phyloP scores from a whole-genome alignment of 805 yeast genomes.

The Candida nitratophila region DNA sequence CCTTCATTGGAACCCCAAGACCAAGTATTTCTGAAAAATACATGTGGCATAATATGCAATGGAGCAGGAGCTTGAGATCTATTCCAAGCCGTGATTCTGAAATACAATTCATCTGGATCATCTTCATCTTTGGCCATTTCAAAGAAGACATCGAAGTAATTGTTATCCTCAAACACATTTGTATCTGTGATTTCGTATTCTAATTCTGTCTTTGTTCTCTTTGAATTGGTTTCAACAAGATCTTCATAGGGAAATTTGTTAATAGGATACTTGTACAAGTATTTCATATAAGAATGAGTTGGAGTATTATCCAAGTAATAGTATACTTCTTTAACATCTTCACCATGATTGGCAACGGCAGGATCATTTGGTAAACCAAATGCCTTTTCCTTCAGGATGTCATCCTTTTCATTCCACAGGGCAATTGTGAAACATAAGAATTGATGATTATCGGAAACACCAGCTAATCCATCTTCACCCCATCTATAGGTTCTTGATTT shows the following conservation, averaged over 20 bases:
- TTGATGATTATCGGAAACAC: conserved; percentile 81
- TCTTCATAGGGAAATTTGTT: conserved; percentile 74
- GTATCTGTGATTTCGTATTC: conserved; percentile 87
- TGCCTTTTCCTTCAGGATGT: conserved; percentile 73
- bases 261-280: conserved; percentile 89
- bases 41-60: conserved; percentile 77
- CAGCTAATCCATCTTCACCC: conserved; percentile 96
- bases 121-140: conserved; percentile 85
- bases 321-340: conserved; percentile 83
- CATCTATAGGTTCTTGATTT: conserved; percentile 77
- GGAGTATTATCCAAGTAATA: conserved; percentile 90
- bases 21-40: conserved; percentile 87
- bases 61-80: conserved; percentile 83
- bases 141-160: conserved; percentile 80
- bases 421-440: conserved; percentile 71
- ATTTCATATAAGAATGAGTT: conserved; percentile 87
- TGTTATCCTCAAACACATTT: conserved; percentile 58
- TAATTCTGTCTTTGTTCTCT: conserved; percentile 56
- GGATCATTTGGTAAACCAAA: conserved; percentile 82
- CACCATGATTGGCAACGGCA: conserved; percentile 88
- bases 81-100: conserved; percentile 83
- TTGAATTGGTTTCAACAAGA: conserved; percentile 58
- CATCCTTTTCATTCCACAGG: conserved; percentile 87
- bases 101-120: conserved; percentile 72
- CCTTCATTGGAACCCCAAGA: conserved; percentile 66